Base-by-base conservation (phyloP, 805 yeast species). In the Trichomonascus vanleenenianus region DNA sequence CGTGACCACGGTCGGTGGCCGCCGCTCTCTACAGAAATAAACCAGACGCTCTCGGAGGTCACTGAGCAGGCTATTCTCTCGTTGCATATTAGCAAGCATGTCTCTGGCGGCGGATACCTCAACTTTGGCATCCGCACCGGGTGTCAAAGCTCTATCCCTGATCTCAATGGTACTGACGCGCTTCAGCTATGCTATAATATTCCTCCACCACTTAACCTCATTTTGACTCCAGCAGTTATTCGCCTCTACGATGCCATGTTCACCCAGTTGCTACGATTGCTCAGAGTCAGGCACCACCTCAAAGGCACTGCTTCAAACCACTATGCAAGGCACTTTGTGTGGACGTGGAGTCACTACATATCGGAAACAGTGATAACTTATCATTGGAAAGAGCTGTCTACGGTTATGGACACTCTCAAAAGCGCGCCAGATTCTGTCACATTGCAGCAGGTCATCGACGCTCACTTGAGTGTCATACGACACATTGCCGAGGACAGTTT, bases 1-100 rank as follows among this genome's bases (percentile, higher is more conserved):
- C 30, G 22, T 5, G 8, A 2, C 31, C 25, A 20, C 14, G 30
- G 7, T 9, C 16, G 16, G 3, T 43, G 45, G 45, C 45, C 45
- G n/a, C 45, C 45, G 25, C 36, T 40, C 4, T 33, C 41, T 12
- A 19, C 41, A 18, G 34, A 43, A 18, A 20, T 43, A 25, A 43
- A 43, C 37, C 45, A 43, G 5, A 27, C 35, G 2, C 15, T 43
- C 5, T 43, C 41, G 5, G 41, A 19, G 16, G 19, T 14, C n/a
- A 25, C 41, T 3, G 37, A 25, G n/a, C 22, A 36, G n/a, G 39
- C 9, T 12, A 16, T 40, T 10, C 11, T 25, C 3, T 16, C 30
- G 11, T 15, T 31, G 30, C 12, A 15, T 3, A 20, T 27, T 6
- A 25, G 3, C 16, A 7, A 12, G 12, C 20, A 14, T 31, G 33